A percentile compares a stretch with the other conserved stretches of the same genome.
Evolutionary conservation across 108 stramenopile species (phyloP).

Genomic region (Pseudonitzschia delicatissima): DNA sequence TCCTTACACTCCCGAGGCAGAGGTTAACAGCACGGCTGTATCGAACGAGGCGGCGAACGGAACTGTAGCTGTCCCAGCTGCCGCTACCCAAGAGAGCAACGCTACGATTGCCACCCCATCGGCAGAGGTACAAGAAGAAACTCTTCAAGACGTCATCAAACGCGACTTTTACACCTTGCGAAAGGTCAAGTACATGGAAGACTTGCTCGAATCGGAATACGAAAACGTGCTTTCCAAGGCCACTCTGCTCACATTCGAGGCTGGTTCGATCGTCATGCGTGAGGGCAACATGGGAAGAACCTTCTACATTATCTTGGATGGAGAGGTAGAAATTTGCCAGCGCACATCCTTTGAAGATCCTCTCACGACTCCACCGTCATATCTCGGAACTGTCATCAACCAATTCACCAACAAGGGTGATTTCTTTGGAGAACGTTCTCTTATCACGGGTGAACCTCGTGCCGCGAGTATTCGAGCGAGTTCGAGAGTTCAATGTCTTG

Average conservation of each 20-base stretch:
- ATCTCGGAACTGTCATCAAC: conserved; percentile 76
- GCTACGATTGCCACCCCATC: conserved; percentile 22
- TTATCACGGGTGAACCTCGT: conserved; percentile 87
- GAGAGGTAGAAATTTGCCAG: conserved; percentile 83
- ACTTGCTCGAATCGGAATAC: conserved; percentile 68
- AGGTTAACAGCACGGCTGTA: not conserved
- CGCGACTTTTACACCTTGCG: conserved; percentile 25
- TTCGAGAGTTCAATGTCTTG: conserved; percentile 55
- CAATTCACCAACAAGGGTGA: conserved; percentile 57
- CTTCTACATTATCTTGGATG: conserved; percentile 83
- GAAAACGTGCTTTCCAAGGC: conserved; percentile 58
- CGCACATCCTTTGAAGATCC: conserved; percentile 80
- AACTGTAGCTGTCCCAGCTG: not conserved
- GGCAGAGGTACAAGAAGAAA: conserved; percentile 2
- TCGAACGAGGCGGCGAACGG: not conserved
- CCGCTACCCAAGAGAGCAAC: not conserved
- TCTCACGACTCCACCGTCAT: conserved; percentile 59
- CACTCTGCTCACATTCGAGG: conserved; percentile 68
- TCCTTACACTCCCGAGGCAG: not conserved
- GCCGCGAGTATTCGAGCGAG: conserved; percentile 84
- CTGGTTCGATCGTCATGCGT: conserved; percentile 72
- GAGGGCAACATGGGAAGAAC: conserved; percentile 71
- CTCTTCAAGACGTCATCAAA: conserved; percentile 5
- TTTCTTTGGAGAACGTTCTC: conserved; percentile 88
- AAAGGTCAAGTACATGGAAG: conserved; percentile 55